Percentiles rank a stretch among this genome's conserved stretches.
Conservation (phyloP, 352 stramenopile species). For the Pythium rishiriense region DNA sequence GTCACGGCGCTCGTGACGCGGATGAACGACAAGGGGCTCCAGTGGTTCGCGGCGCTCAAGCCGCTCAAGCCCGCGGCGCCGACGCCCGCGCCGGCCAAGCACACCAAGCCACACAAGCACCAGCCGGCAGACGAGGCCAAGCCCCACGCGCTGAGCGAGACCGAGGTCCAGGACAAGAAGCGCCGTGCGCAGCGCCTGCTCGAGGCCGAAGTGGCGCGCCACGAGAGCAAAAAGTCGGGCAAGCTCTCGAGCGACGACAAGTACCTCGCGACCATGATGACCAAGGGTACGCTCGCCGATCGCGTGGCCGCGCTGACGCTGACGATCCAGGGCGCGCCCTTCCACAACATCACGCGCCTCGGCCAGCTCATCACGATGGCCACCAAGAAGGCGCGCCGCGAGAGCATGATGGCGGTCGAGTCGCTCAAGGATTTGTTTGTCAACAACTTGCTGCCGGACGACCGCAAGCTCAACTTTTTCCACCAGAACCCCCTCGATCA, state of each 20-base stretch:
- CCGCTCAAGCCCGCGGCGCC: conserved; percentile 21
- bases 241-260: conserved; percentile 87
- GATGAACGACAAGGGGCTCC: conserved; percentile 29
- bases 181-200: conserved; percentile 53
- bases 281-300: conserved; percentile 89
- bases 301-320: conserved; percentile 91
- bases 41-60: conserved; percentile 33
- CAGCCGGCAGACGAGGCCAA: conserved; percentile 25
- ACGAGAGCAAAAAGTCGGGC: conserved; percentile 60
- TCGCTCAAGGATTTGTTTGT: conserved; percentile 94
- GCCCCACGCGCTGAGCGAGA: conserved; percentile 35
- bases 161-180: conserved; percentile 55
- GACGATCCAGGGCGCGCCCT: conserved; percentile 80
- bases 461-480: conserved; percentile 81
- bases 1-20: conserved; percentile 28
- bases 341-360: conserved; percentile 74
- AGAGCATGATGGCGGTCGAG: conserved; percentile 90
- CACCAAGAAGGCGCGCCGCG: conserved; percentile 87
- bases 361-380: conserved; percentile 88
- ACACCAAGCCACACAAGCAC: conserved; percentile 28
- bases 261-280: conserved; percentile 86
- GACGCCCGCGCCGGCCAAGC: conserved; percentile 28
- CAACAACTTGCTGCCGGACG: conserved; percentile 87
- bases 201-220: conserved; percentile 56
- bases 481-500: conserved; percentile 71